Evolutionary conservation across 2,329 filamentous ascomycete genomes (phyloP).

Genomic region (Domatiomyces catenatus): DNA sequence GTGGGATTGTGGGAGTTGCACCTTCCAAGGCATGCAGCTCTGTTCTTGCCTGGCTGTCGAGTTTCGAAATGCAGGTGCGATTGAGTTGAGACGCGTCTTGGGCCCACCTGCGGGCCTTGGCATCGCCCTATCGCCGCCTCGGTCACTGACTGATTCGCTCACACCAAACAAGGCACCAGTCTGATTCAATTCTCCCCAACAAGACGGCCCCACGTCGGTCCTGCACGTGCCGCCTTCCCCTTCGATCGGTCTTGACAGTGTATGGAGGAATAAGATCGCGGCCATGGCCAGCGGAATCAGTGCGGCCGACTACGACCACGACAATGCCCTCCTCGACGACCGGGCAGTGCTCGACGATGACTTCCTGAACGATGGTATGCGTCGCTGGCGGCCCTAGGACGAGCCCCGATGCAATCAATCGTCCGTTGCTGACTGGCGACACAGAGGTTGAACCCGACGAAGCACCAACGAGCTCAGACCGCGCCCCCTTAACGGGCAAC

Average conservation of each 20-base stretch:
- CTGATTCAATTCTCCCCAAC: not conserved
- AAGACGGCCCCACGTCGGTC: not conserved
- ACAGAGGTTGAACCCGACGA: slow-evolving; percentile 73
- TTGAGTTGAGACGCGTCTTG: not conserved
- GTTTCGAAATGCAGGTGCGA: not conserved
- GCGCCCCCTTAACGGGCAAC: slow-evolving; percentile 68
- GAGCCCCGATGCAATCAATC: slow-evolving; percentile 32
- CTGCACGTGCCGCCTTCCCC: not conserved
- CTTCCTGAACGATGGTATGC: slow-evolving; percentile 28
- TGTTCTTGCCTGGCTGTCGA: not conserved
- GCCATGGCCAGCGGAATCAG: slow-evolving; percentile 21
- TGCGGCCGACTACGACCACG: not conserved
- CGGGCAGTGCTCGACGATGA: slow-evolving; percentile 21
- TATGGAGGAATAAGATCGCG: slow-evolving; percentile 5
- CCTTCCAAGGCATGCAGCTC: not conserved
- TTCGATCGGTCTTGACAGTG: not conserved
- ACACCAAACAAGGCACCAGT: not conserved
- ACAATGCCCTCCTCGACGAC: slow-evolving; percentile 14
- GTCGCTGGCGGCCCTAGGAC: slow-evolving; percentile 39
- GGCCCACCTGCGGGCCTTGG: not conserved
- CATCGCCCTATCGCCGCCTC: not conserved
- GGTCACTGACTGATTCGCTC: not conserved
- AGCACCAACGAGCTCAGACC: slow-evolving; percentile 53
- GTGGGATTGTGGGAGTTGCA: too few species aligned
- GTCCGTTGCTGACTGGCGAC: slow-evolving; percentile 61